Conservation (phyloP, 306 rosid genomes). For the Malus sieversii region DNA sequence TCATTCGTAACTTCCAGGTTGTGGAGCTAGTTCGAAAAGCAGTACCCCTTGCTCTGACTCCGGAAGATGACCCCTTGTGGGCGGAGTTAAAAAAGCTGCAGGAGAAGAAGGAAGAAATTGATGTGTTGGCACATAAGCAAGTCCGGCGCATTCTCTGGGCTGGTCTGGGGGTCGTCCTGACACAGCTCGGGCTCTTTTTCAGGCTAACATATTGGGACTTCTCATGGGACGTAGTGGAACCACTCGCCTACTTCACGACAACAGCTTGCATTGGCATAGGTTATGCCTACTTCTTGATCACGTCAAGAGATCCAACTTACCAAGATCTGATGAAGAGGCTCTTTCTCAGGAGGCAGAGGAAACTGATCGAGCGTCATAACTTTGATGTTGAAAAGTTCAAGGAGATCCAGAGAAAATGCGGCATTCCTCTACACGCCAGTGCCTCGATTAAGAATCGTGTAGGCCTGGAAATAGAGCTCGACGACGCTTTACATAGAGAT, state of each 20-base stretch:
- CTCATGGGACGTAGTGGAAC: slow-evolving; percentile 99
- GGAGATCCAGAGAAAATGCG: slow-evolving; percentile 55
- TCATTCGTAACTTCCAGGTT: slow-evolving; percentile 40
- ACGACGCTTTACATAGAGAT: slow-evolving; percentile 41
- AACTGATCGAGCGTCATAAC: slow-evolving; percentile 47
- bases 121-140: slow-evolving; percentile 60
- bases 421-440: slow-evolving; percentile 35
- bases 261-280: slow-evolving; percentile 65
- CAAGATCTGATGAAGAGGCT: slow-evolving; percentile 87
- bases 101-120: slow-evolving; percentile 65
- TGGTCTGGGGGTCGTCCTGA: slow-evolving; percentile 43
- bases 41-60: slow-evolving; percentile 57
- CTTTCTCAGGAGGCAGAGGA: slow-evolving; percentile 70
- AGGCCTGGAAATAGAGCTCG: slow-evolving; percentile 61
- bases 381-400: slow-evolving; percentile 57
- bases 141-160: slow-evolving; percentile 70
- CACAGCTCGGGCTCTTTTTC: slow-evolving; percentile 64
- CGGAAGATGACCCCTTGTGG: slow-evolving; percentile 48
- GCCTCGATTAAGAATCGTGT: slow-evolving; percentile 46
- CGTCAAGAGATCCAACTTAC: slow-evolving; percentile 93
- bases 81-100: slow-evolving; percentile 54
- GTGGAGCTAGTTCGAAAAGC: slow-evolving; percentile 74
- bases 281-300: slow-evolving; percentile 81
- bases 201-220: slow-evolving; percentile 98
- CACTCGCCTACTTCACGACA: slow-evolving; percentile 76